A percentile compares a stretch with the other conserved stretches of the same genome.
Conservation (phyloP, 805 yeast genomes). For the Kurtzmaniella cleridarum region DNA sequence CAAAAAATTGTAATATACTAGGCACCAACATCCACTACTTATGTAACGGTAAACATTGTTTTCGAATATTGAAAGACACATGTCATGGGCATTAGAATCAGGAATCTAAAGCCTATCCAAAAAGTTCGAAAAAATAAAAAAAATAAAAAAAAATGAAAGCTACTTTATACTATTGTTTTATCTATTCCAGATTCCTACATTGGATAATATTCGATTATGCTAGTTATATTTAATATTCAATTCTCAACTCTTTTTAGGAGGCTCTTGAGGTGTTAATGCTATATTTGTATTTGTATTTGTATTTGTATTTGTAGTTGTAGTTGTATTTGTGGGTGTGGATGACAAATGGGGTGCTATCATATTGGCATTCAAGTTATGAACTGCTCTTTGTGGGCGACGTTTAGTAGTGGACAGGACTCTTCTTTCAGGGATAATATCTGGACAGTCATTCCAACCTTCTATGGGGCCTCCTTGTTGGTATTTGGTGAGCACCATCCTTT, state of each 20-base stretch:
- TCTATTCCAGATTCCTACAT: no score
- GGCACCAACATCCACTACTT: no score
- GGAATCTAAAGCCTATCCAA: no score
- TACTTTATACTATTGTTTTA: no score
- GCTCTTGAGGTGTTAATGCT: neutral
- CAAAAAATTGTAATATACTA: no score
- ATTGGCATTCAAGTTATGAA: slow-evolving; percentile 3
- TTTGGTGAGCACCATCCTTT: slow-evolving; percentile 24
- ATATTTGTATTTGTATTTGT: no score
- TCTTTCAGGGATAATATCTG: slow-evolving; percentile 13
- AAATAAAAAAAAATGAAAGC: no score
- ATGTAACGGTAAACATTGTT: no score
- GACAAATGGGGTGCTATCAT: neutral
- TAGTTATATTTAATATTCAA: neutral
- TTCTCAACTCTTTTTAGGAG: neutral
- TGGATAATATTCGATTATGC: slow-evolving; percentile 1
- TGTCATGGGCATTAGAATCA: no score
- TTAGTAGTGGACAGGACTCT: slow-evolving; percentile 5
- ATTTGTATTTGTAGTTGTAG: no score
- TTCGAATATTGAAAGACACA: no score
- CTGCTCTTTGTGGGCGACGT: slow-evolving; percentile 10
- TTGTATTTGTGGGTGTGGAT: neutral
- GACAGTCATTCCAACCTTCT: slow-evolving; percentile 65
- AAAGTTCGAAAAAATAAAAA: no score
- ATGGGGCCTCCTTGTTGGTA: slow-evolving; percentile 33